A percentile compares a stretch with the other conserved stretches of the same genome.
Conservation (phyloP, 202 grass and related monocot genomes). For the Dendrocalamus latiflorus region DNA sequence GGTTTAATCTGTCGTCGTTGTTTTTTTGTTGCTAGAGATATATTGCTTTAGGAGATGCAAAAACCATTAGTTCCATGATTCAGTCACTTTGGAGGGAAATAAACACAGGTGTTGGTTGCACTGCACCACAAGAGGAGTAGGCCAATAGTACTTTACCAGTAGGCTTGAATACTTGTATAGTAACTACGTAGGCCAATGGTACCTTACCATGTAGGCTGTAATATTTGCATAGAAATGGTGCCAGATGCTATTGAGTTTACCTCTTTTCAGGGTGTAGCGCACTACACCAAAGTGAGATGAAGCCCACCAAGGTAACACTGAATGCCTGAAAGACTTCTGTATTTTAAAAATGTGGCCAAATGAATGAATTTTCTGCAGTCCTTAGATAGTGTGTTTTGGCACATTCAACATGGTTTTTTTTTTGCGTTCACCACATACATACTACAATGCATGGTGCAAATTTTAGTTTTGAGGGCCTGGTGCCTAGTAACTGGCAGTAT, state of each 20-base stretch:
- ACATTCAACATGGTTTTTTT: background rate
- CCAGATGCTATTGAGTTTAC: background rate
- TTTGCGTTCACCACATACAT: too few species aligned
- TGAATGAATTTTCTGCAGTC: background rate
- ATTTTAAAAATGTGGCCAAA: background rate
- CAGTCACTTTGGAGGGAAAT: background rate
- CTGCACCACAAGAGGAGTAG: background rate
- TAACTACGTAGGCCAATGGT: background rate
- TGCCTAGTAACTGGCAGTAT: too few species aligned
- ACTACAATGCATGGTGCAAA: background rate
- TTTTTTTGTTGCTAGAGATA: background rate
- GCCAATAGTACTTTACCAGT: background rate
- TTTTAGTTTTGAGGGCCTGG: background rate
- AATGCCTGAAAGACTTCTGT: background rate
- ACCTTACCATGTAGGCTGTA: background rate
- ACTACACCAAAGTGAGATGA: background rate
- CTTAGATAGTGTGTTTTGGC: background rate
- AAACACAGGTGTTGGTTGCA: background rate
- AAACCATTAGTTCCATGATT: background rate
- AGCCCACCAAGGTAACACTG: background rate
- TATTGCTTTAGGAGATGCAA: background rate
- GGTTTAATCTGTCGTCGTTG: background rate
- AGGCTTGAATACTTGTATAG: background rate
- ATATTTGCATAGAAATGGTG: background rate
- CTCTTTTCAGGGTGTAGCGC: background rate